A percentile compares a stretch with the other conserved stretches of the same genome.
Conservation (phyloP, 1,284 basidiomycete species). For the Ceratobasidium theobromae region DNA sequence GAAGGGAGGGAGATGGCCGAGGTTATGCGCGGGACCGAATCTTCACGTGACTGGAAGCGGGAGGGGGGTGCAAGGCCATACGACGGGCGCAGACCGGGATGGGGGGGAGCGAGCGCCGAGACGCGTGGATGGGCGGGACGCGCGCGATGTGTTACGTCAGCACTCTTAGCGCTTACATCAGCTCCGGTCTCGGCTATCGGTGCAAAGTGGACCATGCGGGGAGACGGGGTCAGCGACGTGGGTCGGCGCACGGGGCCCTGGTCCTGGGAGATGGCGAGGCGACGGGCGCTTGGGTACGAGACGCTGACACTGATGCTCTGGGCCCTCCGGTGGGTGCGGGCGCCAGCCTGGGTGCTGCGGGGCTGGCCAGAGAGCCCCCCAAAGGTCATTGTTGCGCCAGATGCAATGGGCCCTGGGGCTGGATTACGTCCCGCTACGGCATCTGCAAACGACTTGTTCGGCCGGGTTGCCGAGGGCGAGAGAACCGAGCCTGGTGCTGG, state of each 20-base stretch:
- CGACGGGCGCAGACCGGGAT: slow-evolving; percentile 7
- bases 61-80: slow-evolving; percentile 18
- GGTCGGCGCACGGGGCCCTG: slow-evolving; percentile 23
- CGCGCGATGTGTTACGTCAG: slow-evolving; percentile 2
- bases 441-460: slow-evolving; percentile 27
- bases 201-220: slow-evolving; percentile 30
- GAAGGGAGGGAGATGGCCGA: slow-evolving; percentile 25
- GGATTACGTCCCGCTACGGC: slow-evolving; percentile 23
- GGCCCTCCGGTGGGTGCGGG: slow-evolving; percentile 15
- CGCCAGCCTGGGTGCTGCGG: slow-evolving; percentile 19
- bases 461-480: slow-evolving; percentile 24
- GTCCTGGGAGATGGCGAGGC: background rate
- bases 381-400: slow-evolving; percentile 13
- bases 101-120: slow-evolving; percentile 21
- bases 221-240: background rate
- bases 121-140: slow-evolving; percentile 23
- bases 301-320: slow-evolving; percentile 29
- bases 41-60: slow-evolving; percentile 5
- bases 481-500: background rate
- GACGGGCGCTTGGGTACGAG: slow-evolving; percentile 3
- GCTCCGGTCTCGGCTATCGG: slow-evolving; percentile 6
- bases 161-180: too few species aligned
- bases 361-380: slow-evolving; percentile 20
- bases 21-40: too few species aligned
- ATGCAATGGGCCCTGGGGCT: background rate